These are phyloP conservation scores for Botrytis porri DNA, from an alignment of 2,329 filamentous ascomycete genomes.

Conservation along the genomic window DNA sequence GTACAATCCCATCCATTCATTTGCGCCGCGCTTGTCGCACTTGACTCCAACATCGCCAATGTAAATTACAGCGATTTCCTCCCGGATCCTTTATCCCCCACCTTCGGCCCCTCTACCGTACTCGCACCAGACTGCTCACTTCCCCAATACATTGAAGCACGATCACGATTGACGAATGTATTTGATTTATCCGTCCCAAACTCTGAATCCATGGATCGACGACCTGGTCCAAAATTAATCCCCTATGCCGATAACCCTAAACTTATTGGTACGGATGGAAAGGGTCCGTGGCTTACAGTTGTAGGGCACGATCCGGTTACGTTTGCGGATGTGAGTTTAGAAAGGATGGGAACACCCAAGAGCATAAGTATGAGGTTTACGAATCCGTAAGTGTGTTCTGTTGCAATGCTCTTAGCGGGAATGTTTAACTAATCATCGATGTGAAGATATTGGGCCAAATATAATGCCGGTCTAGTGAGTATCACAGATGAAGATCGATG, in stretches of 20 bases:
- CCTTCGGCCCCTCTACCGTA: conserved; percentile 32
- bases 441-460: conserved; percentile 37
- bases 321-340: conserved; percentile 36
- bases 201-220: conserved; percentile 35
- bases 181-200: conserved; percentile 37
- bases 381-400: conserved; percentile 33
- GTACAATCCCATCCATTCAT: conserved; percentile 32
- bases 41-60: conserved; percentile 39
- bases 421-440: background rate
- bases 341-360: conserved; percentile 37
- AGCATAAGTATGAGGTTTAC: conserved; percentile 37
- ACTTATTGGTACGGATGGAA: conserved; percentile 31
- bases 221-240: conserved; percentile 31
- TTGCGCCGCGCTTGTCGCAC: conserved; percentile 35
- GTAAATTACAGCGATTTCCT: conserved; percentile 34
- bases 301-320: conserved; percentile 38
- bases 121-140: conserved; percentile 33
- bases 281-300: conserved; percentile 35
- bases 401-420: background rate
- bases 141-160: conserved; percentile 35
- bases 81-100: conserved; percentile 34
- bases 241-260: conserved; percentile 34
- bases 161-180: conserved; percentile 32
- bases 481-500: conserved; percentile 34
- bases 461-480: conserved; percentile 36